Evolutionary conservation across 345 rosid genomes (phyloP).

Genomic region (Arabis alpina): DNA sequence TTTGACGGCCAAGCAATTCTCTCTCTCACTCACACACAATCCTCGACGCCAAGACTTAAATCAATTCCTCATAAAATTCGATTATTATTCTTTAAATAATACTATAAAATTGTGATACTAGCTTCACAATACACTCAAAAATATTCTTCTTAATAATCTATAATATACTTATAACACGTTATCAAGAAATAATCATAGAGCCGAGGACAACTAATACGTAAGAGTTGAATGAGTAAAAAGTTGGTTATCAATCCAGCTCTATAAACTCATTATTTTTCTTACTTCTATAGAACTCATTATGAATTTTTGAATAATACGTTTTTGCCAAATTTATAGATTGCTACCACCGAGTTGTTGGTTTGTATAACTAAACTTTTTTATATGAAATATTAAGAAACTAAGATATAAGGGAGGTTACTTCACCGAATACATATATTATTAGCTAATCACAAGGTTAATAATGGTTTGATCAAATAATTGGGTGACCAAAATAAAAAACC

Average conservation of each 20-base stretch:
- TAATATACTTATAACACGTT: conserved; percentile 30
- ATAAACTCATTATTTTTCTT: neutral
- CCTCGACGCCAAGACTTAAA: conserved; percentile 37
- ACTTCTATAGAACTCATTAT: neutral
- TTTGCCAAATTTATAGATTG: conserved; percentile 11
- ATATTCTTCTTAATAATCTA: conserved; percentile 27
- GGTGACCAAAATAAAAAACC: conserved; percentile 9
- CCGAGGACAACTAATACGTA: conserved; percentile 31
- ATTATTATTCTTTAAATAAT: conserved; percentile 1
- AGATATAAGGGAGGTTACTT: conserved; percentile 28
- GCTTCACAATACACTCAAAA: conserved; percentile 40
- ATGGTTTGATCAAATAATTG: conserved; percentile 41
- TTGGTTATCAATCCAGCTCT: conserved; percentile 18
- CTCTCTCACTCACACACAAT: conserved; percentile 18
- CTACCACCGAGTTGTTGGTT: conserved; percentile 14
- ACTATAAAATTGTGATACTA: conserved; percentile 22
- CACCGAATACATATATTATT: conserved; percentile 39
- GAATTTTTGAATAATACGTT: neutral
- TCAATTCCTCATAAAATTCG: conserved; percentile 1
- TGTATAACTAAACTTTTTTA: conserved; percentile 3
- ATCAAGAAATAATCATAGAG: conserved; percentile 30
- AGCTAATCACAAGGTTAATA: conserved; percentile 41
- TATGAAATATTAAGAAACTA: conserved; percentile 14
- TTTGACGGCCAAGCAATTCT: conserved; percentile 48
- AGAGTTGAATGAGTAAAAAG: conserved; percentile 31